A percentile compares a stretch with the other conserved stretches of the same genome.
Evolutionary conservation across 2,329 filamentous ascomycete genomes (phyloP).

Genomic region (Coleophoma eucalyptorum): DNA sequence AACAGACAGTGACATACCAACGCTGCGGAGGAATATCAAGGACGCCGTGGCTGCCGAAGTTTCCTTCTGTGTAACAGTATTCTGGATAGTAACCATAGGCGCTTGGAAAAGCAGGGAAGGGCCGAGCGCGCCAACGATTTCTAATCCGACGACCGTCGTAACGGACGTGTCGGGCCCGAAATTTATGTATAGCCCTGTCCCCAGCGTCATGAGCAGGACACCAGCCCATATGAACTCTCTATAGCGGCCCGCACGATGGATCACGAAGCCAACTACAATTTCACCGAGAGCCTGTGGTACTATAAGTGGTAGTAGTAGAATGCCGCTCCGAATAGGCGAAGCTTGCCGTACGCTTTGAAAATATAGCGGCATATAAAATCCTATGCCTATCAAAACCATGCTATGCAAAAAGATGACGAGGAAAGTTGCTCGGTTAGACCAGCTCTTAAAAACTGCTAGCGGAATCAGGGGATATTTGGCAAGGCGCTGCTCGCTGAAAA

Average conservation of each 20-base stretch:
- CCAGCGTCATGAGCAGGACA: constrained; percentile 54
- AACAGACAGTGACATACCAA: constrained; percentile 36
- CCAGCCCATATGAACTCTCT: constrained; percentile 53
- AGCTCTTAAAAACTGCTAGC: constrained; percentile 62
- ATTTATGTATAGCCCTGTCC: constrained; percentile 58
- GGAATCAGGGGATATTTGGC: constrained; percentile 79
- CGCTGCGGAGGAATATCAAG: constrained; percentile 52
- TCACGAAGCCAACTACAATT: constrained; percentile 47
- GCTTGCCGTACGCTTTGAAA: constrained; percentile 55
- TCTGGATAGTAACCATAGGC: constrained; percentile 63
- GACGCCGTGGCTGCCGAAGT: constrained; percentile 62
- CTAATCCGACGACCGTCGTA: constrained; percentile 52
- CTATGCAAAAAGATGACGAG: constrained; percentile 70
- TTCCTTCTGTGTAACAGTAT: constrained; percentile 53
- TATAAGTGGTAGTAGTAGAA: constrained; percentile 71
- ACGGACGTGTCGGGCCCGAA: constrained; percentile 52
- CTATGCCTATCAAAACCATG: constrained; percentile 30
- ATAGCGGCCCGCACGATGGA: constrained; percentile 60
- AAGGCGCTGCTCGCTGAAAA: constrained; percentile 67
- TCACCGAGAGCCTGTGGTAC: constrained; percentile 61
- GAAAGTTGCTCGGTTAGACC: constrained; percentile 66
- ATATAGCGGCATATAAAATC: constrained; percentile 51
- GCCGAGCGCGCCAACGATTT: constrained; percentile 56
- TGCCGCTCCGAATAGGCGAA: constrained; percentile 64
- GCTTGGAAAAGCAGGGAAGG: constrained; percentile 64